Conservation (phyloP, 1,284 basidiomycete species). For the Mycosarcoma maydis region DNA sequence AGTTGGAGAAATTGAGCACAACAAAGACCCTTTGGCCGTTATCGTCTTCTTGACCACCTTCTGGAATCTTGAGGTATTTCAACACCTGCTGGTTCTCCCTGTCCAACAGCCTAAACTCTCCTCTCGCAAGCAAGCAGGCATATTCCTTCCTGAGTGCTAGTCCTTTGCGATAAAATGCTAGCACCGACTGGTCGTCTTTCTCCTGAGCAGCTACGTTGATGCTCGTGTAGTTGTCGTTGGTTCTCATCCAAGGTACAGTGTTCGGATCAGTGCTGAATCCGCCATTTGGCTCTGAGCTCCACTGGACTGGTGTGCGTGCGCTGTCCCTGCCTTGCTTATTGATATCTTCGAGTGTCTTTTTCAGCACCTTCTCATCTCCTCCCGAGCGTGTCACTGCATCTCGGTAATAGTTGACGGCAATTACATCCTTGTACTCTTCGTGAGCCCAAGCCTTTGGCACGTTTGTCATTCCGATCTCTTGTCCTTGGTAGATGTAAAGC, state of each 20-base stretch:
- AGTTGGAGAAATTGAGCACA: conserved; percentile 38
- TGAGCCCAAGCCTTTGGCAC: conserved; percentile 75
- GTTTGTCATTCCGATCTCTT: conserved; percentile 74
- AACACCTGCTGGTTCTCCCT: conserved; percentile 71
- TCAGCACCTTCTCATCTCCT: conserved; percentile 65
- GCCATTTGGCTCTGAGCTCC: conserved; percentile 72
- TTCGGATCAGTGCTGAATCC: conserved; percentile 74
- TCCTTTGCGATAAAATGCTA: conserved; percentile 73
- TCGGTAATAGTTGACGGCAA: conserved; percentile 40
- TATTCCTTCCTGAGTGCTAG: conserved; percentile 73
- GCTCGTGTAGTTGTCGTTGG: conserved; percentile 74
- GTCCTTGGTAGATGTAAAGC: conserved; percentile 77
- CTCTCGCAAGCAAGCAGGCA: conserved; percentile 72
- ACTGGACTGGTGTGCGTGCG: conserved; percentile 76
- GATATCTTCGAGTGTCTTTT: conserved; percentile 69
- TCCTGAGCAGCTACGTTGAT: conserved; percentile 75
- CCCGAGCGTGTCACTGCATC: conserved; percentile 14
- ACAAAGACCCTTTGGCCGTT: conserved; percentile 21
- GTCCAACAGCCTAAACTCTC: conserved; percentile 72
- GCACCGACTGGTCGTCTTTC: conserved; percentile 71
- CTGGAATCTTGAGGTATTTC: conserved; percentile 70
- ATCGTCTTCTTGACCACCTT: conserved; percentile 64
- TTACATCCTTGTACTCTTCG: conserved; percentile 69
- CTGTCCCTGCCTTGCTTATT: conserved; percentile 77
- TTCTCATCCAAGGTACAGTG: conserved; percentile 77